phyloP scores from a whole-genome alignment of 78 protist genomes.

The Dictyostelium purpureum region DNA sequence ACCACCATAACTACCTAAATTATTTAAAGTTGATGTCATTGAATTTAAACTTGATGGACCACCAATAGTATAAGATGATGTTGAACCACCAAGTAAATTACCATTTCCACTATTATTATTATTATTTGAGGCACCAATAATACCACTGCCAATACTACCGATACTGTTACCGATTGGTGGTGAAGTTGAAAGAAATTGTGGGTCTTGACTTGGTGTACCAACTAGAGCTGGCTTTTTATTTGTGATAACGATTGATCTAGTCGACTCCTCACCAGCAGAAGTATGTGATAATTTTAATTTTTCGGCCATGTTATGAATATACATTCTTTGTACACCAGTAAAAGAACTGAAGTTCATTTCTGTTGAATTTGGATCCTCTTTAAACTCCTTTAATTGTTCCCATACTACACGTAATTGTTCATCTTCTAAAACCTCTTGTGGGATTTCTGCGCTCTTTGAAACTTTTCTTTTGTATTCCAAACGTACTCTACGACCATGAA shows the following conservation, averaged over 20 bases:
- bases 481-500: conserved; percentile 68
- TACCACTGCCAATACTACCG: not conserved
- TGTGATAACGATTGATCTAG: conserved; percentile 46
- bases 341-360: conserved; percentile 51
- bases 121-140: not conserved
- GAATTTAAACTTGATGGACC: too few species aligned
- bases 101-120: not conserved
- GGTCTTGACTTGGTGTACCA: conserved; percentile 13
- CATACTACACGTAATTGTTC: conserved; percentile 61
- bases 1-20: not conserved
- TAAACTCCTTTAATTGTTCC: conserved; percentile 72
- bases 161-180: conserved; percentile 10
- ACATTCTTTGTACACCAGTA: conserved; percentile 81
- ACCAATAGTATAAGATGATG: too few species aligned
- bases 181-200: not conserved
- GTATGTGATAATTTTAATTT: conserved; percentile 67
- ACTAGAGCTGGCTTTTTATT: not conserved
- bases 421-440: conserved; percentile 70
- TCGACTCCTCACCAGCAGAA: conserved; percentile 77
- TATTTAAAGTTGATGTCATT: too few species aligned
- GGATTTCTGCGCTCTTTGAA: conserved; percentile 38
- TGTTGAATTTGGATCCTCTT: conserved; percentile 26
- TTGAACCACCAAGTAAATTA: too few species aligned
- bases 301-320: conserved; percentile 81
- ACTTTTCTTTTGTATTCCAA: conserved; percentile 79